These are phyloP conservation scores for Heliosperma pusillum DNA, from an alignment of 148 eudicot species.

Conservation along the genomic window DNA sequence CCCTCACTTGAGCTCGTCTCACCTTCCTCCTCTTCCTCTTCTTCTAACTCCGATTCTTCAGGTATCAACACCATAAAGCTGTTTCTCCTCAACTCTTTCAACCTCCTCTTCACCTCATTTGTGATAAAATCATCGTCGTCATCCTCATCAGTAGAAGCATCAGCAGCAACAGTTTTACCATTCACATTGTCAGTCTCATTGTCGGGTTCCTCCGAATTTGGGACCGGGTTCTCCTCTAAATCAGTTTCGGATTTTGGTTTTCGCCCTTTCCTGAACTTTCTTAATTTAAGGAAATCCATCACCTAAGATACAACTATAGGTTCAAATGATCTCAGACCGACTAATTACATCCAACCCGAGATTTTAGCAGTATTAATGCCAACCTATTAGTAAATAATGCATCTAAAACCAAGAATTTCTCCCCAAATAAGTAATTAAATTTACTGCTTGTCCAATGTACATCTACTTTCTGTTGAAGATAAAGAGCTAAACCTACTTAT, in stretches of 20 bases:
- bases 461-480: background rate
- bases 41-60: constrained; percentile 76
- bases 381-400: background rate
- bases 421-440: background rate
- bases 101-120: constrained; percentile 84
- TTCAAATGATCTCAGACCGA: background rate
- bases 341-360: background rate
- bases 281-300: constrained; percentile 78
- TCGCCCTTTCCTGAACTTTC: constrained; percentile 55
- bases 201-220: constrained; percentile 47
- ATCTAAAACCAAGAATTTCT: constrained; percentile 1
- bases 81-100: constrained; percentile 87
- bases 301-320: background rate
- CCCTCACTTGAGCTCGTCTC: constrained; percentile 79
- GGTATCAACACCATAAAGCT: constrained; percentile 97
- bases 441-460: background rate
- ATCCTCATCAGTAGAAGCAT: constrained; percentile 53
- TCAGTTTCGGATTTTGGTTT: constrained; percentile 41
- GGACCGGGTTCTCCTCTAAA: constrained; percentile 45
- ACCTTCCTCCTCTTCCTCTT: constrained; percentile 60
- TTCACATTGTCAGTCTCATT: constrained; percentile 34
- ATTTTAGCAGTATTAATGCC: background rate
- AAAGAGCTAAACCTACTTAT: background rate
- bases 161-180: constrained; percentile 46
- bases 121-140: constrained; percentile 92